Base-by-base conservation (phyloP, 1,284 basidiomycete species). In the Schizophyllum amplum region DNA sequence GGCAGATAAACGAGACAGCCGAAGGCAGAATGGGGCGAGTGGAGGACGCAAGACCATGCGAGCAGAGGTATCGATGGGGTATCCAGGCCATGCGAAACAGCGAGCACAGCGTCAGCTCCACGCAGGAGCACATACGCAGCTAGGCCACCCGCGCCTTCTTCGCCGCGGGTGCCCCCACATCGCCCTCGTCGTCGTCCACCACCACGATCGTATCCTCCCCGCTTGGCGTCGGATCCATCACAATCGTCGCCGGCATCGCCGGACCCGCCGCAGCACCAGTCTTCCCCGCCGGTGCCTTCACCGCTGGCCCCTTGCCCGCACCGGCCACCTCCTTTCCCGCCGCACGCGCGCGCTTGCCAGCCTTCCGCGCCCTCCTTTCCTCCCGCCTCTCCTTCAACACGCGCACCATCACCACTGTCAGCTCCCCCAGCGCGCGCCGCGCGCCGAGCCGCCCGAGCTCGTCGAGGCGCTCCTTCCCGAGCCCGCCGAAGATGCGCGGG, bases 391-490 rank as follows among this genome's bases (percentile, higher is more conserved):
- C 90, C 72, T 94, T 94, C 66, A 94, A 74, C 60, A 87, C 90
- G 53, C 86, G 81, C 42, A 94, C 90, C 66, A 95, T 90, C 66
- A 93, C 90, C 1, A 82, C 83, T 63, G 93, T 92, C 53, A 96
- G 73, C 22, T 92, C 86, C 64, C 86, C 83, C 56, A 96, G 72
- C 7, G 93, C 92, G 65, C 89, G 86, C 67, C 89, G 84, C 1
- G 91, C 89, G 3, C 92, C 92, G 65, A 93, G 80, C 47, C 81
- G 80, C 69, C 93, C 90, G 49, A 95, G 75, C 56, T 90, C 85
- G 56, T 78, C 79, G 52, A 96, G 71, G 68, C 90, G 87, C 58
- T 86, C 85, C 27, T 79, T 74, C 1, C 86, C 84, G 9, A 96
- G 79, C 60, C 86, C 86, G 5, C 86, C 82, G 68, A 96, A 96